phyloP scores from a whole-genome alignment of 768 basidiomycete genomes.

The Infundibulicybe gibba region DNA sequence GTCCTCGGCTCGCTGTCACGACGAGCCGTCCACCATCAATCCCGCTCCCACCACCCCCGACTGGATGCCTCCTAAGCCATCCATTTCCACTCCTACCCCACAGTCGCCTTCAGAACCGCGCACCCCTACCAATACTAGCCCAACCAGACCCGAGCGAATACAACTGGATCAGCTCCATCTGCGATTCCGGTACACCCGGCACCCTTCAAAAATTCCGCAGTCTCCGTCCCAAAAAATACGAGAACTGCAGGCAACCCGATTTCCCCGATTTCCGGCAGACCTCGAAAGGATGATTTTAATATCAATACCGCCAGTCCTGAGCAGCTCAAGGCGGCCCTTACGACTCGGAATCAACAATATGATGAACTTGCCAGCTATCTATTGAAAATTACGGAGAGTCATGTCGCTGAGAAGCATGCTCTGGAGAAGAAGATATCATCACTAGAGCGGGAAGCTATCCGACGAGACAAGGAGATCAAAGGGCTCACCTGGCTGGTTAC shows the following conservation, averaged over 20 bases:
- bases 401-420: constrained; percentile 46
- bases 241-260: too few species aligned
- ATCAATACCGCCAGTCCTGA: constrained; percentile 40
- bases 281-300: constrained; percentile 24
- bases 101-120: constrained; percentile 8
- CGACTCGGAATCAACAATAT: constrained; percentile 44
- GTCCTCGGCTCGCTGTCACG: background rate
- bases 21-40: constrained; percentile 9
- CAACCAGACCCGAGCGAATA: constrained; percentile 28
- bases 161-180: constrained; percentile 20
- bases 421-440: constrained; percentile 51
- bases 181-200: constrained; percentile 1
- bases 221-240: background rate
- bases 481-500: constrained; percentile 63
- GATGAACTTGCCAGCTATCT: constrained; percentile 51
- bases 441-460: constrained; percentile 51
- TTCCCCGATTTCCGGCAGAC: too few species aligned
- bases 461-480: constrained; percentile 62
- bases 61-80: constrained; percentile 15
- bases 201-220: constrained; percentile 3
- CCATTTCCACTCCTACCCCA: constrained; percentile 29
- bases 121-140: constrained; percentile 5
- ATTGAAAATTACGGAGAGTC: constrained; percentile 46
- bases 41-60: constrained; percentile 17
- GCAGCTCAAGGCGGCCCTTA: constrained; percentile 50